Evolutionary conservation across 2,329 filamentous ascomycete genomes (phyloP), one percentile per base, ranked within the genome.

Genomic region (Diaporthe capsici): DNA sequence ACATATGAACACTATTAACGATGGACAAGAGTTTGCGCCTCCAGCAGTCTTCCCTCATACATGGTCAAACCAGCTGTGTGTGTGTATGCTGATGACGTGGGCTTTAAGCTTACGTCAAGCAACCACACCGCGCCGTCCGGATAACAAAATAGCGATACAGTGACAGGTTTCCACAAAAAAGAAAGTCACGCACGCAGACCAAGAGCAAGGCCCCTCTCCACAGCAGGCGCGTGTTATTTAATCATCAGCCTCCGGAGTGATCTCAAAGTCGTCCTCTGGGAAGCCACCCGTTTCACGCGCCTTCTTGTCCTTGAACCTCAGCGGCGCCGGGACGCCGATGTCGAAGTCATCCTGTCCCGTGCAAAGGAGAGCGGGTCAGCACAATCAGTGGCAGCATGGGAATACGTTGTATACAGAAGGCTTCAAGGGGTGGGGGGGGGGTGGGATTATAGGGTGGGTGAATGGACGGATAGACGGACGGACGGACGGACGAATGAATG

Each of bases 261-360:
- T 68, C 20, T 68, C 63, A 25, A 68, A 68, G 44, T 68, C 63
- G 4, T 68, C 63, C 22, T 68, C 63, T 3, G 63, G 44, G 31
- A 68, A 68, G 47, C 55, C 55, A 31, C 37, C 28, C 28, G 20
- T 37, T 20, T 51, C 31, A 31, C 63, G 63, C 42, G 61, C 42
- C 61, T 67, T 67, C 63, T 39, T 68, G 65, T 53, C 65, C n/a
- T 53, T 53, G 65, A 53, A 53, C 15, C 47, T 53, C 22, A 53
- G 22, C 34, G 22, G 31, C 17, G 65, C 65, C 9, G 65, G 65
- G 65, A 42, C 13, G 47, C 65, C 34, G 47, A 68, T 68, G 6
- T 68, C 63, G 44, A 68, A 51, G 28, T 68, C 63, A 39, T 68
- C 63, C 63, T 68, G 31, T 68, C 1, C 4, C 44, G 10, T 9